Evolutionary conservation across 768 basidiomycete species (phyloP), one percentile per base, ranked within the genome.

Genomic region (Mycena maculata): DNA sequence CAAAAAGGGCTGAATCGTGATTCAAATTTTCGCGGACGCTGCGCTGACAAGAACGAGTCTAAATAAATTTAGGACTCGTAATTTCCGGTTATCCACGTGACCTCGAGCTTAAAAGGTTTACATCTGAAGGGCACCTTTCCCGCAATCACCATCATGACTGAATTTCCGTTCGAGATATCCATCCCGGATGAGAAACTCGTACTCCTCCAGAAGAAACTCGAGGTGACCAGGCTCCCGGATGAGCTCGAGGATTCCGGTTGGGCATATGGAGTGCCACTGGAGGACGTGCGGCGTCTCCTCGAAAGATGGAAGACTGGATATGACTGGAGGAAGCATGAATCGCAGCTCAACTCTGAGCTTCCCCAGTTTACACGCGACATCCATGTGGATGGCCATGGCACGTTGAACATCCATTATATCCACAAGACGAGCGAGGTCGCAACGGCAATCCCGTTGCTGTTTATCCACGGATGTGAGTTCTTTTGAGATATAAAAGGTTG

Each of bases 331-430:
- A 82, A 77, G 57, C 73, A 85, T 18, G 88, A 90, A 72, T 77
- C 76, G 0, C 72, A 73, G 13, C 74, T 90, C 67, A 89, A 90
- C 69, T 73, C 75, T 15, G 80, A 82, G 48, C 67, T 90, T 1
- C 85, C 87, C 1, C 86, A 87, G 76, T 89, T 86, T 73, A 88
- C 82, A 2, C 73, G 79, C n/a, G 83, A 86, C 42, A 81, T 90
- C 41, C 73, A 80, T 1, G 81, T 89, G 3, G 84, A 84, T 12
- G 80, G 78, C 6, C 83, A 82, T 60, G 86, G 82, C 0, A 60
- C 72, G 8, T 55, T 84, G 60, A 77, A 80, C 49, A 82, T 89
- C 10, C 88, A 90, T 67, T 90, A 87, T 59, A 80, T 89, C 11
- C 87, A 89, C 74, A 78, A 86, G 75, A 82, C 77, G 73, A 88